These are phyloP conservation scores for Leishmania major DNA, from an alignment of 208 protist genomes.

Conservation along the genomic window DNA sequence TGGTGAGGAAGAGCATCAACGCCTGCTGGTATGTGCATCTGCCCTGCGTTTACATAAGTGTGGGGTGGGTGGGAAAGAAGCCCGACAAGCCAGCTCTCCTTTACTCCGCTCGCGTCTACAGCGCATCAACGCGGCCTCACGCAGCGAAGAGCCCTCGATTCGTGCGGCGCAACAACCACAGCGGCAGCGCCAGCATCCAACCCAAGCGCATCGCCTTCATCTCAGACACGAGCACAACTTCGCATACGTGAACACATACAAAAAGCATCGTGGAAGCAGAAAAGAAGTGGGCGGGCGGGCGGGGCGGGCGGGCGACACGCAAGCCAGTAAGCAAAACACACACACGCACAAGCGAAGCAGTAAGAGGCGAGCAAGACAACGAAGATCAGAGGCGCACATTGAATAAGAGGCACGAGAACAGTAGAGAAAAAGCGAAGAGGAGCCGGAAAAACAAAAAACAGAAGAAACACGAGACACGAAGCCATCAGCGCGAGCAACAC, in stretches of 20 bases:
- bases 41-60: background rate
- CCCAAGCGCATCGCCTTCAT: background rate
- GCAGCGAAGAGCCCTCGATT: background rate
- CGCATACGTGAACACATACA: background rate
- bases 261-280: background rate
- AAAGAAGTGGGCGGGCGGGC: background rate
- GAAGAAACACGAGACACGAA: background rate
- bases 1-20: background rate
- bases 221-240: conserved; percentile 3
- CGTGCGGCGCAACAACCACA: background rate
- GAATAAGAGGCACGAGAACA: background rate
- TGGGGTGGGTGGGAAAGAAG: background rate
- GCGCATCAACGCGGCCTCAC: background rate
- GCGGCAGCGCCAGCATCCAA: background rate
- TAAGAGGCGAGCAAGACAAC: background rate
- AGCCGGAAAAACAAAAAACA: background rate
- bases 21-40: background rate
- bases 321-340: background rate
- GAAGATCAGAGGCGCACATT: background rate
- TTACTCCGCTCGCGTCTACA: background rate
- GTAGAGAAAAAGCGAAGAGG: background rate
- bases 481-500: background rate
- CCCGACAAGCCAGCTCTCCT: no score
- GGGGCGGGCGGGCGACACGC: background rate
- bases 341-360: background rate